Base-by-base conservation (phyloP, 1,139 yeast genomes). In the Candida sp. region DNA sequence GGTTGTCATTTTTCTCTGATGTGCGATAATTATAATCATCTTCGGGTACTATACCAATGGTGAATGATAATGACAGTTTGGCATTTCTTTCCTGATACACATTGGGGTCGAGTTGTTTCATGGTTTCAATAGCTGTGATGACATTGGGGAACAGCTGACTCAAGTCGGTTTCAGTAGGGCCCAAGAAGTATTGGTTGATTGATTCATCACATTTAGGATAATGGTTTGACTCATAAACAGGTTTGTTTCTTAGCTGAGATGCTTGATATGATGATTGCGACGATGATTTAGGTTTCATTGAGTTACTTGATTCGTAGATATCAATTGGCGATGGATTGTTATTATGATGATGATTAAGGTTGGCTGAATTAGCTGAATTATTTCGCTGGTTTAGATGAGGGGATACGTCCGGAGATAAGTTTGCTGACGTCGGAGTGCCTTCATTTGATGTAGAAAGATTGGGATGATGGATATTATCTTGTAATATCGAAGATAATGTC, bases 401-500 rank as follows among this genome's bases (percentile, higher is more conserved):
- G 3, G 77, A 70, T 8, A 69, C 51, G 3, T 57, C 70, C 1
- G 77, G 76, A 4, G 75, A 68, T 25, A 67, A 47, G 22, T 58
- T 58, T 19, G 59, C 54, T 5, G 75, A 68, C 41, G 54, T 64
- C 5, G 78, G 77, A 0, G 79, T 70, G 3, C 72, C 73, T 48
- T 70, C 77, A 36, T 63, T 66, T 21, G 74, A 66, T 1, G 75
- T 66, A 4, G 61, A 46, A 36, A 57, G 68, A 42, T 54, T 54
- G 41, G 55, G 46, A 43, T 58, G 61, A 45, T 57, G 49, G 44
- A 68, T 60, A 45, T 76, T 81, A 48, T 81, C 84, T 42, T 76
- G 83, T 33, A 86, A 74, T 42, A 88, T 86, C 49, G 77, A 81
- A n/a, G 95, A 84, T 35, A 89, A 64, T 2, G 88, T 82, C 4